These are phyloP conservation scores for Lasiosphaeris hirsuta DNA, from an alignment of 495 filamentous ascomycete species.

Conservation along the genomic window DNA sequence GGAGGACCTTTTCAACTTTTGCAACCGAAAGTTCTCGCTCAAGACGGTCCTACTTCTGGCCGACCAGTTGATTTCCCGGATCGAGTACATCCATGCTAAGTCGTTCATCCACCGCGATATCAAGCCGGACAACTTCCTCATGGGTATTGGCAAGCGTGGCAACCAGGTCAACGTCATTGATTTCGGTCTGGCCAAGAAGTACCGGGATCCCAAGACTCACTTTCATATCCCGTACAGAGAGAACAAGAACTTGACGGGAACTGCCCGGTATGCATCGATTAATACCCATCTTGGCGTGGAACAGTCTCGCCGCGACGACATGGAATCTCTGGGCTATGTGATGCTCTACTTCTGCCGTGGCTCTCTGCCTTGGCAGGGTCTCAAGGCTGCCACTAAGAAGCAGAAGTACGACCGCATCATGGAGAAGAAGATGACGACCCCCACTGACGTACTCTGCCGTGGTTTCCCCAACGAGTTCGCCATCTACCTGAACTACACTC, in stretches of 20 bases:
- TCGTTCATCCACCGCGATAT: constrained; percentile 99
- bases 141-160: constrained; percentile 99
- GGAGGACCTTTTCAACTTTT: constrained; percentile 99
- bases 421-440: constrained; percentile 99
- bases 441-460: constrained; percentile 97
- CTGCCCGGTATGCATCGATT: constrained; percentile 97
- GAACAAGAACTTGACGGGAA: constrained; percentile 99
- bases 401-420: constrained; percentile 99
- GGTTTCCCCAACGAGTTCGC: constrained; percentile 99
- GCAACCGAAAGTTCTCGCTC: constrained; percentile 99
- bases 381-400: constrained; percentile 99
- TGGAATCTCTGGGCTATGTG: constrained; percentile 99
- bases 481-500: constrained; percentile 99
- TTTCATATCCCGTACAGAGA: constrained; percentile 99
- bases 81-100: constrained; percentile 99
- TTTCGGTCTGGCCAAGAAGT: constrained; percentile 99
- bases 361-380: constrained; percentile 97
- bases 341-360: constrained; percentile 99
- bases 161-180: constrained; percentile 99
- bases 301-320: constrained; percentile 98
- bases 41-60: constrained; percentile 99
- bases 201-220: constrained; percentile 99
- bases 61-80: constrained; percentile 98
- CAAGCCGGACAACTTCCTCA: constrained; percentile 99
- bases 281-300: constrained; percentile 99